Evolutionary conservation across 2,329 filamentous ascomycete species (phyloP), one percentile per base, ranked within the genome.

Genomic region (Aspergillus japonicus): DNA sequence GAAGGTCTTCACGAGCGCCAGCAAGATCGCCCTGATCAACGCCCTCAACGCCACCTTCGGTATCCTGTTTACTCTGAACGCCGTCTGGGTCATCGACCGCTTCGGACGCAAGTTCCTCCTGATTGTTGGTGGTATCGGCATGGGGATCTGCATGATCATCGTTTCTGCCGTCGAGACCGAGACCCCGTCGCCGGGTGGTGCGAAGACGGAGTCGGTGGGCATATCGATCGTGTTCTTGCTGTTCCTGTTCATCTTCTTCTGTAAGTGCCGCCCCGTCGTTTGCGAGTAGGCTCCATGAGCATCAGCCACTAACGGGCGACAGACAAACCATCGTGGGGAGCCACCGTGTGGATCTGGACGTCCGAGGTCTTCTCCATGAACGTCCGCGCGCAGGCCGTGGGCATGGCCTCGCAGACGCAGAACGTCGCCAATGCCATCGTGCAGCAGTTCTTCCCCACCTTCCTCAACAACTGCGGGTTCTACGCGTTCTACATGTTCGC

Each of bases 1-100:
- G 76, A 87, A 88, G 71, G 83, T 90, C 24, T 91, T 88, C 79
- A 81, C 77, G 24, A 80, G 75, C 56, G 77, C 75, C 57, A 77
- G 82, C 53, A 86, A 82, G 23, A 89, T 90, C 71, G 86, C 87
- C 63, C 80, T 91, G 33, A 91, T 91, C 80, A 91, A 91, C 71
- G 88, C 88, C 4, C 79, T 91, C 56, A 91, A 90, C 71, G 88
- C 87, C 47, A 91, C 88, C 5, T 88, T 87, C 65, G 87, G 87
- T 58, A 91, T 91, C 63, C 61, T 90, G 23, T 91, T 91, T 75
- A 91, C 88, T 0, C 79, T 90, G 49, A 90, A 90, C 65, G 88
- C 88, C 14, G 83, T 87, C 42, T 91, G 88, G 87, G 89, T 87
- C 4, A 86, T 89, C 35, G 88, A 91, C 72, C 83, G 87, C 53